Conservation (phyloP, 2,329 filamentous ascomycete species). For the Penicillium capsulatum region DNA sequence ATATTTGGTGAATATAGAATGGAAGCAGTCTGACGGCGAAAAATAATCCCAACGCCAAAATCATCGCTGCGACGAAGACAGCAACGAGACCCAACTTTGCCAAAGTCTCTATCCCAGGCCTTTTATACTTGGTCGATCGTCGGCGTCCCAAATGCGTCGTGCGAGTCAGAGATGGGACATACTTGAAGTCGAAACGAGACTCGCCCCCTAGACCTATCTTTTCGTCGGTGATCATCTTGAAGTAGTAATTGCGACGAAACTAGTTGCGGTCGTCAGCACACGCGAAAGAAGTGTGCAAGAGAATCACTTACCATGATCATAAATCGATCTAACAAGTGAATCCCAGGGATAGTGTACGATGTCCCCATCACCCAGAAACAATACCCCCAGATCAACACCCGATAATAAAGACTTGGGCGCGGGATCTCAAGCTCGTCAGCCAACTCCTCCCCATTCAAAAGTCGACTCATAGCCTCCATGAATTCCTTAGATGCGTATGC, state of each 20-base stretch:
- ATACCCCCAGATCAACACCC: conserved; percentile 58
- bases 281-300: not conserved
- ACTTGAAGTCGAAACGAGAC: conserved; percentile 67
- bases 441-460: conserved; percentile 65
- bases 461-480: conserved; percentile 63
- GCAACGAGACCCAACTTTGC: conserved; percentile 26
- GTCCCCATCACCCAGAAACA: conserved; percentile 60
- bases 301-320: conserved; percentile 48
- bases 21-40: conserved; percentile 16
- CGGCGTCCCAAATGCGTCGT: conserved; percentile 27
- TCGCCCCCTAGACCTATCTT: conserved; percentile 61
- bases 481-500: conserved; percentile 63
- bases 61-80: conserved; percentile 13
- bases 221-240: conserved; percentile 58
- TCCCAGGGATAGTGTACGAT: conserved; percentile 45
- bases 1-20: too few relatives aligned
- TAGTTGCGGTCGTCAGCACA: conserved; percentile 4
- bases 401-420: conserved; percentile 56
- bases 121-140: conserved; percentile 17
- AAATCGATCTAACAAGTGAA: conserved; percentile 48
- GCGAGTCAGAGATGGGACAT: conserved; percentile 35
- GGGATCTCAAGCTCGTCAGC: conserved; percentile 57
- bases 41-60: conserved; percentile 10
- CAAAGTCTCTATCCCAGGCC: conserved; percentile 25
- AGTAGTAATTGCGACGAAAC: conserved; percentile 52